Base-by-base conservation (phyloP, 2,329 filamentous ascomycete species). In the Phaeophleospora eucalypticola region DNA sequence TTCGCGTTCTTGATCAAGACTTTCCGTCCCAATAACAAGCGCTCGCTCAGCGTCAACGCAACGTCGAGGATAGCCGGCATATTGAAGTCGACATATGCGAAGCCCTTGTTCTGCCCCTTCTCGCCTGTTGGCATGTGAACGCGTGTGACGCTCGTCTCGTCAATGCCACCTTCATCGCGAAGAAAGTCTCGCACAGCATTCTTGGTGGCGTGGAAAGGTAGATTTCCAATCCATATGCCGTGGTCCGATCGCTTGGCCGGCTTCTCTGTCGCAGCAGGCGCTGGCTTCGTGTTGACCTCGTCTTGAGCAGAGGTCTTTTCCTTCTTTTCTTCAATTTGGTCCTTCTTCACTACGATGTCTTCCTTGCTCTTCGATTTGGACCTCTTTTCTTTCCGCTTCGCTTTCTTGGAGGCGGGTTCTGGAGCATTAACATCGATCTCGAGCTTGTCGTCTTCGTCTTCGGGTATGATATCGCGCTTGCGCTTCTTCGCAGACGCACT, bases 201-300 rank as follows among this genome's bases (percentile, higher is more conserved):
- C 49, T 85, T 82, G 36, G 86, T 93, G 34, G 85, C 75, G 38
- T 80, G 81, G 75, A 91, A 98, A n/a, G 86, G 81, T 53, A 98
- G 71, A 69, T 98, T 98, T 60, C 94, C 93, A 59, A 98, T 87
- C 93, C 93, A 98, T 56, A 98, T 81, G 52, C 89, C 88, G 68
- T 89, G 83, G 15, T 87, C 82, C 8, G 89, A 93, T 49, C 88
- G 84, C 58, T 75, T 71, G 45, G 53, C 38, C 21, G 53, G 38
- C 24, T 4, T 34, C 15, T 47, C 36, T 3, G 46, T 34, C 9
- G 38, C 27, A 4, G 27, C 16, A 4, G 27, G 27, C 40, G 8
- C 16, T 2, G 40, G 10, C 40, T 42, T 42, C 24, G 6, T 6
- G 7, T 29, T 29, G 24, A 12, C 29, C 17, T 42, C 40, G 21